Evolutionary conservation across 192 early-diverging fungal genomes (phyloP), one percentile per base, ranked within the genome.

Genomic region (Dispira simplex): DNA sequence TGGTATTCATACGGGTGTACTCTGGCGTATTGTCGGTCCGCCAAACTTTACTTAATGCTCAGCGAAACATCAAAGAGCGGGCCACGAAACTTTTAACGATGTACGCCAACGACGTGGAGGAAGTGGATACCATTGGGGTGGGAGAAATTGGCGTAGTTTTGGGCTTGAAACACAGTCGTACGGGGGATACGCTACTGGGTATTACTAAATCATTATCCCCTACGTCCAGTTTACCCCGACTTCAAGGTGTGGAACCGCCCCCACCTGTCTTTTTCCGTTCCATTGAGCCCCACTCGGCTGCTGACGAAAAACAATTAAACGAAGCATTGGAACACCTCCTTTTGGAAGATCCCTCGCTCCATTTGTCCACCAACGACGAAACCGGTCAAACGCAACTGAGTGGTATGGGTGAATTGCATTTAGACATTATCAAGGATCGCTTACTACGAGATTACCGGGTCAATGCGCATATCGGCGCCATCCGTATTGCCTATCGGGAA

Each of bases 361-460:
- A 79, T 58, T 70, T 91, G 14, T 64, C 77, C 16, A 74, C 73
- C 11, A 86, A 95, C 66, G 79, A 80, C 48, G 95, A 95, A 57
- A 92, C 90, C 0, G 91, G 92, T 0, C 95, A 97, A 68, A 87
- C 82, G 20, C 66, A 95, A 55, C 67, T 97, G 6, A 83, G 87
- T 66, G 95, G 92, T 0, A 93, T 95, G 92, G 95, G 95, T 9
- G 95, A 95, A 66, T 76, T 97, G 57, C 95, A 97, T 68, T 69
- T 97, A 32, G 94, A 97, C 64, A 86, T 97, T 16, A 82, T 91
- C 13, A 83, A 83, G 46, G 91, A 92, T 44, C 72, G 93, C n/a
- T 71, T 98, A 25, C 45, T 85, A n/a, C 84, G 84, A 28, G 85
- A 86, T 27, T 84, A 90, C 66, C 83, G 84, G 62, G 82, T 88